Evolutionary conservation across 257 asterid genomes (phyloP), one percentile per base, ranked within the genome.

Genomic region (Solanum verrucosum): DNA sequence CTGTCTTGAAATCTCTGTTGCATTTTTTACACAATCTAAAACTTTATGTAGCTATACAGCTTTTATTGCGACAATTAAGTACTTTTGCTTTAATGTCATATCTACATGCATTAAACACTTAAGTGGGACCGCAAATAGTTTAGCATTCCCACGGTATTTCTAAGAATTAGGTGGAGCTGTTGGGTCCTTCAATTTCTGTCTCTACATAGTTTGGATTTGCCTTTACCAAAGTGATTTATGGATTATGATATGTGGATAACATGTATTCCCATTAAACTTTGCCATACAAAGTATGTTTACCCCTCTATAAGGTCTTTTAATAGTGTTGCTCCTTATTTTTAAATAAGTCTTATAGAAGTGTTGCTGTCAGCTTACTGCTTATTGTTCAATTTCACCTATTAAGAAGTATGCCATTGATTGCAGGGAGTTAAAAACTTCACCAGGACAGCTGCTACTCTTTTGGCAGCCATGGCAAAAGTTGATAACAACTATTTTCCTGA

Each of bases 371-470:
- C 82, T 73, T 73, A 37, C n/a, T 35, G 82, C 6, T 73, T 73
- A 21, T 73, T 73, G 2, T 73, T 72, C 82, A 73, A 73, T 34
- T 73, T 73, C 82, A 73, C 49, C 5, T 10, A 73, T 13, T 35
- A 73, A 73, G 82, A 73, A 20, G 29, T 20, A 73, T 9, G 49
- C 49, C 31, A 9, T 73, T 91, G 88, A 88, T 35, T 92, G 78
- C 94, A 96, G 98, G 98, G 98, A 87, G 88, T 94, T 37, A 94
- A 96, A 88, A 94, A 94, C 89, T 96, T 96, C 93, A 91, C 98
- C 3, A 88, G 90, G 72, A 90, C 98, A 37, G 98, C 97, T 31
- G 91, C 94, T 85, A 92, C 92, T 90, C 96, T 95, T 60, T 88
- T 96, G 96, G 89, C 96, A 84, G 93, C 99, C 90, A 88, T 95